phyloP scores from a whole-genome alignment of 1,284 basidiomycete genomes.

The Moesziomyces antarcticus region DNA sequence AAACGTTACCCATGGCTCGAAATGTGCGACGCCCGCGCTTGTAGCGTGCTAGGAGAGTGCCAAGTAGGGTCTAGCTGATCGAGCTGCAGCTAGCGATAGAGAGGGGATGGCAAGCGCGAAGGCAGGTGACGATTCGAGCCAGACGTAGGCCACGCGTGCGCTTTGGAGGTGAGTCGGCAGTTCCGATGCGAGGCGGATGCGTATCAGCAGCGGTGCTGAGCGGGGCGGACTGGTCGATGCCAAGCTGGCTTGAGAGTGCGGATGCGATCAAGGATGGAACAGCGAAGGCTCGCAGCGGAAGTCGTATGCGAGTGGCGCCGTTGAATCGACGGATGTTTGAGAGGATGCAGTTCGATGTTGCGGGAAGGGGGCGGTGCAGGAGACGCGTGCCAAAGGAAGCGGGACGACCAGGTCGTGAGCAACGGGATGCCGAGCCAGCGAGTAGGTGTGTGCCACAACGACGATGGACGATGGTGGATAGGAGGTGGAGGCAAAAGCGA shows the following conservation, averaged over 20 bases:
- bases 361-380: no score
- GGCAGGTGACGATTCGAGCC: background rate
- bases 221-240: no score
- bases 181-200: background rate
- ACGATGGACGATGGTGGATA: background rate
- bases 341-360: no score
- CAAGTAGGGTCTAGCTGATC: background rate
- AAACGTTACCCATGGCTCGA: constrained; percentile 61
- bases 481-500: background rate
- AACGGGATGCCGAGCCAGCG: background rate
- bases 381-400: no score
- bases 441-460: background rate
- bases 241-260: background rate
- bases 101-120: background rate
- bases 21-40: constrained; percentile 2
- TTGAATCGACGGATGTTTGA: no score
- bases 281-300: background rate
- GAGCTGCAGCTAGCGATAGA: background rate
- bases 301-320: background rate
- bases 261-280: background rate
- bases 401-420: no score
- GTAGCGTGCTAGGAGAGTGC: background rate
- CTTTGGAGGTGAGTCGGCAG: background rate
- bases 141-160: background rate
- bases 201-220: background rate